Conservation (phyloP, 2,329 filamentous ascomycete species). For the Diaporthe vaccinii region DNA sequence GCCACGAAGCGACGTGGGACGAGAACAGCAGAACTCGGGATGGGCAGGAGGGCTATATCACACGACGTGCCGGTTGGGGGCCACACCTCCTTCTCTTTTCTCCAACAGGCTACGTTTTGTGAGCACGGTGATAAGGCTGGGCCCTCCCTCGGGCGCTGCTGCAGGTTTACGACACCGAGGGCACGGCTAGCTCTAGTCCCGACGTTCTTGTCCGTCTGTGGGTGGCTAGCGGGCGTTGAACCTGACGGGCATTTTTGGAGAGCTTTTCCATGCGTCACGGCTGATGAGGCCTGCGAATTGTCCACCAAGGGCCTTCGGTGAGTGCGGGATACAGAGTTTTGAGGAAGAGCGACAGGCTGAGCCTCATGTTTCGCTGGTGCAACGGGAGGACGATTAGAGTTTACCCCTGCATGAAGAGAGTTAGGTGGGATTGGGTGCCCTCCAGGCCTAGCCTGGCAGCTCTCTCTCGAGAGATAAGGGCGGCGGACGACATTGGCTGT, state of each 20-base stretch:
- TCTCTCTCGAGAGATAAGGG: slow-evolving; percentile 6
- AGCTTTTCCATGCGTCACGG: not conserved
- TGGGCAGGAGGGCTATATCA: not conserved
- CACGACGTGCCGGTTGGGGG: slow-evolving; percentile 14
- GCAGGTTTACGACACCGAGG: slow-evolving; percentile 24
- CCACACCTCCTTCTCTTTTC: not conserved
- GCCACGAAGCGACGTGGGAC: not conserved
- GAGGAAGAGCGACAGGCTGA: not conserved
- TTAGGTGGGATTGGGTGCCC: slow-evolving; percentile 6
- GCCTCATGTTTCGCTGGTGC: slow-evolving; percentile 27
- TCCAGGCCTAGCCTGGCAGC: slow-evolving; percentile 3
- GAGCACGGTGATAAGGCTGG: slow-evolving; percentile 6
- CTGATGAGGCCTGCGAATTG: not conserved
- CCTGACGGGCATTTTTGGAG: not conserved
- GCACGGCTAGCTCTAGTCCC: slow-evolving; percentile 20
- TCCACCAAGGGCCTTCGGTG: not conserved
- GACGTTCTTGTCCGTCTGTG: slow-evolving; percentile 9
- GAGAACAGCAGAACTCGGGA: not conserved
- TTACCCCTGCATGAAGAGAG: slow-evolving; percentile 27
- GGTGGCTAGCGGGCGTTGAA: not conserved
- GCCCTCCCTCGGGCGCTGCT: not conserved
- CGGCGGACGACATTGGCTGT: slow-evolving; percentile 16
- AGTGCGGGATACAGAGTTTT: not conserved
- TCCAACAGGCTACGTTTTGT: slow-evolving; percentile 22
- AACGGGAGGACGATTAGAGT: slow-evolving; percentile 19